Conservation (phyloP, 441 rosid species). For the Euphorbia celastroides region DNA sequence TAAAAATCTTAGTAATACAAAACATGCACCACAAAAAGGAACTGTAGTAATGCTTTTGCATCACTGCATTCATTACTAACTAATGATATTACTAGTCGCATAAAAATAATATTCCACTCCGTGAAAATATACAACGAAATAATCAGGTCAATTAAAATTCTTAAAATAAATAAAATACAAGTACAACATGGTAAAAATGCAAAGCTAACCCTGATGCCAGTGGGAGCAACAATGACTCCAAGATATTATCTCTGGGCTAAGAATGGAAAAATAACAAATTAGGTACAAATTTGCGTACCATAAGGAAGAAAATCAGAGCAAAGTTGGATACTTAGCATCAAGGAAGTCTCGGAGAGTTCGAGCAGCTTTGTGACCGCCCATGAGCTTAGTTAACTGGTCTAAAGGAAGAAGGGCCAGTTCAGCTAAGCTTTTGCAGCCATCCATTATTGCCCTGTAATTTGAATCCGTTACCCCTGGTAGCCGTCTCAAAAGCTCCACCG, state of each 20-base stretch:
- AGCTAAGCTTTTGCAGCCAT: constrained; percentile 79
- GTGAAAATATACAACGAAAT: no score
- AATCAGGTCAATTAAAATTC: background rate
- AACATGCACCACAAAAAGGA: no score
- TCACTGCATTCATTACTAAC: no score
- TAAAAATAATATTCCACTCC: no score
- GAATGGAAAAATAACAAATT: background rate
- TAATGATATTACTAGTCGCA: no score
- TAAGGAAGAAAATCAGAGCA: constrained; percentile 24
- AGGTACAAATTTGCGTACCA: background rate
- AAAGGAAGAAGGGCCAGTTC: constrained; percentile 69
- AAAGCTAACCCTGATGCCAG: background rate
- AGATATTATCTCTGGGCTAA: background rate
- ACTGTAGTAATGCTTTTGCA: no score
- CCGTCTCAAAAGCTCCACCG: constrained; percentile 88
- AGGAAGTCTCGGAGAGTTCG: constrained; percentile 78
- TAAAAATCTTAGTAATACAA: no score
- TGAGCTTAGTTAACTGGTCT: constrained; percentile 60
- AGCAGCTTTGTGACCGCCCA: constrained; percentile 93
- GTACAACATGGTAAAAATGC: background rate
- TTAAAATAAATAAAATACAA: background rate
- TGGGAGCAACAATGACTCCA: constrained; percentile 5
- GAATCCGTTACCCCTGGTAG: constrained; percentile 92
- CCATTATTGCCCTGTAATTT: constrained; percentile 82
- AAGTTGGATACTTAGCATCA: constrained; percentile 89